phyloP scores from a whole-genome alignment of 257 asterid species.

The Datura wrightii region DNA sequence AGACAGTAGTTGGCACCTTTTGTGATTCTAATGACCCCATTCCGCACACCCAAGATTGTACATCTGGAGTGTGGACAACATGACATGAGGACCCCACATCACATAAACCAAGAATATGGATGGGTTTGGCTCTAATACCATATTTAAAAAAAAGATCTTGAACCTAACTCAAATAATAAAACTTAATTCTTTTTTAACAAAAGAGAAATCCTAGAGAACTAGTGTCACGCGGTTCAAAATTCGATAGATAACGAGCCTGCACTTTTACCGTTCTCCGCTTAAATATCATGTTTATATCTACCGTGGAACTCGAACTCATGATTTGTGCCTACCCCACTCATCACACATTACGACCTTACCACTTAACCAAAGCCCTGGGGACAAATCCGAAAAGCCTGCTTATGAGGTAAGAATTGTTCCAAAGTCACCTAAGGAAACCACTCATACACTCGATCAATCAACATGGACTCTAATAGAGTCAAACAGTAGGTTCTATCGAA shows the following conservation, averaged over 20 bases:
- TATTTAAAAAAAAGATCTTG: background rate
- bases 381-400: background rate
- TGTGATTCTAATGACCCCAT: background rate
- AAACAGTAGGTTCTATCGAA: background rate
- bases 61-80: background rate
- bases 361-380: background rate
- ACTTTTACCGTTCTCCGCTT: background rate
- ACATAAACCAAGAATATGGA: background rate
- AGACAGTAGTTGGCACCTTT: background rate
- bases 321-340: background rate
- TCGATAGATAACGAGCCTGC: background rate
- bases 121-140: background rate
- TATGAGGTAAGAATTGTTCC: background rate
- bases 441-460: background rate
- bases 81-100: conserved; percentile 4
- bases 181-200: background rate
- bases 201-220: background rate
- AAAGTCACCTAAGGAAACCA: background rate
- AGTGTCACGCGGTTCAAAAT: background rate
- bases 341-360: background rate
- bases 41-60: background rate
- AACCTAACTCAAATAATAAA: background rate
- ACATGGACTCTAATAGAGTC: background rate
- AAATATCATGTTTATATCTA: background rate
- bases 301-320: background rate